Evolutionary conservation across 306 rosid genomes (phyloP), one percentile per base, ranked within the genome.

Genomic region (Lagenaria siceraria): DNA sequence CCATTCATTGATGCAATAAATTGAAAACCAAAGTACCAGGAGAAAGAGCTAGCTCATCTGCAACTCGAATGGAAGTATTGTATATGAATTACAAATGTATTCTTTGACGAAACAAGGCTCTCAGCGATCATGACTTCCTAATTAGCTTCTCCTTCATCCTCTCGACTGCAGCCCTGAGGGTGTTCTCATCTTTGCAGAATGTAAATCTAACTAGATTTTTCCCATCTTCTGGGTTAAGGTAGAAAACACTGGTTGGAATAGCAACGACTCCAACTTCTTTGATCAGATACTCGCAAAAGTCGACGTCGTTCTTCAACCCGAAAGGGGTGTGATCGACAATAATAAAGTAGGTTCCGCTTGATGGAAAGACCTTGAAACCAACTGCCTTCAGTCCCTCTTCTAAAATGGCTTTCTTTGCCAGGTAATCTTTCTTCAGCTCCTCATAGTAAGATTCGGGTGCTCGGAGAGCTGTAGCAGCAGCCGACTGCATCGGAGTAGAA

Each of bases 221-320:
- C 29, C 99, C 99, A 2, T 95, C 97, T 85, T 90, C 99, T 40
- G 98, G 99, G 83, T 95, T 88, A 35, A 95, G 82, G 87, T 90
- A 95, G 83, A 95, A 95, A 1, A 88, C 97, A 73, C 97, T 95
- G 31, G 97, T 89, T 7, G 99, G 99, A 38, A 95, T 95, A 65
- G 98, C 99, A 68, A 86, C 99, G 15, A 95, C 98, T 58, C 99
- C 98, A 22, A 95, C 92, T 82, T 92, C 98, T 84, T 90, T 90
- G 72, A 92, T 89, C 60, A 92, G 87, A 87, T 92, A 90, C 84
- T 95, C 97, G 22, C 97, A 92, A 52, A 95, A 95, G 22, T 90
- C 90, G 59, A 95, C 77, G 77, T 95, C 98, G 48, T 92, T 87
- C 70, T 92, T 87, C 68, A 82, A 81, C 72, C 99, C 98, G 58